phyloP scores from a whole-genome alignment of 192 early-diverging fungal species.

The Phlyctochytrium arcticum region DNA sequence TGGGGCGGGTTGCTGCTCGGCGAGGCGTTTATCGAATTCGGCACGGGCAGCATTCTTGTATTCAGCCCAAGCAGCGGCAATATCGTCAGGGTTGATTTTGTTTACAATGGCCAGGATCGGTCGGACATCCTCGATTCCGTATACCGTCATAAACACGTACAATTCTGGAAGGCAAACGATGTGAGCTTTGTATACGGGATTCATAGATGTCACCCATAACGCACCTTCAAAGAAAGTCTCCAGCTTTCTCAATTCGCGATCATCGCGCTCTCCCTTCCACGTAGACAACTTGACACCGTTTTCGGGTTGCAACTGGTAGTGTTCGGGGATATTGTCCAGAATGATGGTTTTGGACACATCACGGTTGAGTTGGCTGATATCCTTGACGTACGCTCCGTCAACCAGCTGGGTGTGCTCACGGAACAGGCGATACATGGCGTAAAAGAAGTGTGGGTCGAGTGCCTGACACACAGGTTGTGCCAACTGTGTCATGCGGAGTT shows the following conservation, averaged over 20 bases:
- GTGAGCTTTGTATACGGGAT: background rate
- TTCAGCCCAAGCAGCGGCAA: slow-evolving; percentile 36
- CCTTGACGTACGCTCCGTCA: slow-evolving; percentile 75
- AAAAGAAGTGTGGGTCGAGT: slow-evolving; percentile 82
- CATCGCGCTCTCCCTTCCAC: slow-evolving; percentile 80
- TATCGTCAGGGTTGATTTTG: slow-evolving; percentile 26
- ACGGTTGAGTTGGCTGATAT: slow-evolving; percentile 88
- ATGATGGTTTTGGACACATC: slow-evolving; percentile 91
- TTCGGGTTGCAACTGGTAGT: slow-evolving; percentile 86
- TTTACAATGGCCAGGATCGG: slow-evolving; percentile 38
- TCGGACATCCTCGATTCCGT: slow-evolving; percentile 44
- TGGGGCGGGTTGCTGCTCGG: background rate
- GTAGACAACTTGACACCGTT: slow-evolving; percentile 81
- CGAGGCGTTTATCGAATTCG: slow-evolving; percentile 21
- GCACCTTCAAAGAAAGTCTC: slow-evolving; percentile 90
- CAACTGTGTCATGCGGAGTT: slow-evolving; percentile 54
- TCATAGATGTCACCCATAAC: background rate
- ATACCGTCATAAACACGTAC: slow-evolving; percentile 27
- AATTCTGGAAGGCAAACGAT: slow-evolving; percentile 36
- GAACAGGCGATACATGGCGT: slow-evolving; percentile 82
- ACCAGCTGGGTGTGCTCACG: slow-evolving; percentile 86
- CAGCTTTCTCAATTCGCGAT: slow-evolving; percentile 75
- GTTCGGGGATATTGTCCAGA: slow-evolving; percentile 83
- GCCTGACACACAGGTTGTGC: slow-evolving; percentile 82
- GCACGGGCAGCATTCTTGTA: slow-evolving; percentile 37